A percentile compares a stretch with the other conserved stretches of the same genome.
Evolutionary conservation across 2,329 filamentous ascomycete genomes (phyloP).

Genomic region (Colletotrichum sp.): DNA sequence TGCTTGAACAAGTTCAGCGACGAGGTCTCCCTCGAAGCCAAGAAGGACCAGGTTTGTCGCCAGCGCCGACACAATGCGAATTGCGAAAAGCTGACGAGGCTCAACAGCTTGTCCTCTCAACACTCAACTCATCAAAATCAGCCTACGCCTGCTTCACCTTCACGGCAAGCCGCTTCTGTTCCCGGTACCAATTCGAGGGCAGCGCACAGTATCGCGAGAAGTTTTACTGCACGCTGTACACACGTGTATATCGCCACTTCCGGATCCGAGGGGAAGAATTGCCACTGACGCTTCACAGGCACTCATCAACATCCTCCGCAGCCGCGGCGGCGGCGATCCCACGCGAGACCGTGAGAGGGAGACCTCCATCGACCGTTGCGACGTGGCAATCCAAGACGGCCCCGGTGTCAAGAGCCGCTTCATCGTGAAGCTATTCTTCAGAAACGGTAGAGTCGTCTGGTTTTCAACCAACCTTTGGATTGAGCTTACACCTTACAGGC

Average conservation of each 20-base stretch:
- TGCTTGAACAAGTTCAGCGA: constrained; percentile 84
- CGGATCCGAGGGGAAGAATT: background rate
- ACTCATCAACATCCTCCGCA: constrained; percentile 77
- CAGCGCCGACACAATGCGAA: background rate
- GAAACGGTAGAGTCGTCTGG: constrained; percentile 59
- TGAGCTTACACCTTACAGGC: constrained; percentile 41
- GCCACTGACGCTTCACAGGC: constrained; percentile 43
- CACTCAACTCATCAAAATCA: constrained; percentile 81
- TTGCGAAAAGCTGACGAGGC: background rate
- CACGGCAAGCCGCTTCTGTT: constrained; percentile 72
- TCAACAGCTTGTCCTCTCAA: constrained; percentile 71
- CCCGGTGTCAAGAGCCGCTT: constrained; percentile 75
- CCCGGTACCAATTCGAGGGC: constrained; percentile 71
- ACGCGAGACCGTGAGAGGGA: constrained; percentile 66
- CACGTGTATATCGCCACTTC: constrained; percentile 54
- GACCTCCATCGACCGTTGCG: constrained; percentile 74
- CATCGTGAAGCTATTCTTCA: constrained; percentile 74
- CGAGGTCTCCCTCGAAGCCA: constrained; percentile 76
- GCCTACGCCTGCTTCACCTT: constrained; percentile 78
- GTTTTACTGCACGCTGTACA: constrained; percentile 79
- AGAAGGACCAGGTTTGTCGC: constrained; percentile 64
- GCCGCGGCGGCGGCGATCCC: constrained; percentile 63
- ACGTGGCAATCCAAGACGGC: constrained; percentile 76
- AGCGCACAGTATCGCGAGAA: constrained; percentile 55
- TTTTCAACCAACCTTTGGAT: too few relatives aligned